Base-by-base conservation (phyloP, 202 grass and related monocot species). In the Schoenoplectus triqueter region DNA sequence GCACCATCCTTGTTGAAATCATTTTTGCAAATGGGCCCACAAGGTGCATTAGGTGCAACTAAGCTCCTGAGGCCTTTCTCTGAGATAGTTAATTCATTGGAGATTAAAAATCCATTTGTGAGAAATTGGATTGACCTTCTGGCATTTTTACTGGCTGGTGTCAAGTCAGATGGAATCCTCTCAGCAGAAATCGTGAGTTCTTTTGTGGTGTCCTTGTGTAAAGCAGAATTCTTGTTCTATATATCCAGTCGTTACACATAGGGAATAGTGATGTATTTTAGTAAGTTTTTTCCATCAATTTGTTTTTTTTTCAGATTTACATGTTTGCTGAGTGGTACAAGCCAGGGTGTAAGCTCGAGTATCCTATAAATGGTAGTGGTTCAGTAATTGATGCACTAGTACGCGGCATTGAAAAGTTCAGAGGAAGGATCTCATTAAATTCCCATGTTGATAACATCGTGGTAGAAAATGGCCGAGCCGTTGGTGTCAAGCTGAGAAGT, bases 281-380 rank as follows among this genome's bases (percentile, higher is more conserved):
- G 41, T 67, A 51, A 2, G 66, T 66, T 1, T 66, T 78, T 59
- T 42, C 54, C 6, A 78, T 41, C 1, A 78, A 17, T 59, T 88
- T 88, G 86, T 88, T 82, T 86, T 68, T 74, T 71, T 80, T 62
- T 84, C 88, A 99, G 96, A 88, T 99, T 89, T 94, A 99, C 82
- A 99, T 99, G 96, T 99, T 99, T 99, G 96, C 93, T 86, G 96
- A 99, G 90, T 99, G 93, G 96, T 94, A 96, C 85, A 99, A 99
- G 89, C 91, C 93, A 81, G 96, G 96, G 46, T 96, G 96, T 86
- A 66, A 52, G 80, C 93, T 99, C 18, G 96, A 99, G 86, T 96
- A 99, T 46, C 93, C 96, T 64, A 40, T 95, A 11, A 74, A 87
- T 66, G 96, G 96, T 89, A 96, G 64, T 87, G 93, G 96, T 68